phyloP scores from a whole-genome alignment of 768 basidiomycete genomes.

The Paxillus ammoniavirescens region DNA sequence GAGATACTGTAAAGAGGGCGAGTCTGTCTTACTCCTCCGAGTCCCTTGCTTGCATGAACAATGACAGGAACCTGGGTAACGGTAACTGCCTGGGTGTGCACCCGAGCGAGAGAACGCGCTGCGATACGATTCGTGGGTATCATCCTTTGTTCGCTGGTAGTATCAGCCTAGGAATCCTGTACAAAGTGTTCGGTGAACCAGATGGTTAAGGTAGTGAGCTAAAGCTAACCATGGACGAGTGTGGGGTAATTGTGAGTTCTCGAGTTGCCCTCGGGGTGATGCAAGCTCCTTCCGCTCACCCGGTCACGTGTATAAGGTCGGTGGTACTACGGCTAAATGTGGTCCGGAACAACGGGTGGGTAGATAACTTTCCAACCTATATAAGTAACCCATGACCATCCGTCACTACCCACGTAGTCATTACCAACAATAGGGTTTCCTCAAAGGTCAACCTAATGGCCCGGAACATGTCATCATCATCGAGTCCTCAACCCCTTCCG shows the following conservation, averaged over 20 bases:
- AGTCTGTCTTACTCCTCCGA: constrained; percentile 8
- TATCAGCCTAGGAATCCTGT: background rate
- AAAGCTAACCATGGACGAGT: background rate
- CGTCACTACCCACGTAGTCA: too few species aligned
- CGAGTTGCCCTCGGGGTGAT: background rate
- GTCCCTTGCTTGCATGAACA: constrained; percentile 5
- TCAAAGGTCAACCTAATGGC: background rate
- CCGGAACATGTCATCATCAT: background rate
- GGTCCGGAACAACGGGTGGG: too few species aligned
- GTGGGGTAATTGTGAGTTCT: background rate
- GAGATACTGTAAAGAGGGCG: constrained; percentile 2
- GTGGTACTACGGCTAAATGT: too few species aligned
- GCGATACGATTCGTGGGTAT: constrained; percentile 31
- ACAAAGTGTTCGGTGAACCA: background rate
- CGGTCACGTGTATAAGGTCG: constrained; percentile 1
- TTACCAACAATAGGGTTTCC: too few species aligned
- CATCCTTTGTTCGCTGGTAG: constrained; percentile 12
- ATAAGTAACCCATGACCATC: too few species aligned
- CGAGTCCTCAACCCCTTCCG: constrained; percentile 18
- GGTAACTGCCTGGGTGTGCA: constrained; percentile 13
- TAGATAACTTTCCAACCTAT: too few species aligned
- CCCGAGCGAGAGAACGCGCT: constrained; percentile 22
- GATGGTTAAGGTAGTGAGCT: background rate
- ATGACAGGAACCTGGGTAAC: constrained; percentile 5
- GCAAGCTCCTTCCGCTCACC: constrained; percentile 25